Percentiles rank a stretch among this genome's conserved stretches.
phyloP scores from a whole-genome alignment of 805 yeast species.

The Maudiozyma bulderi region DNA sequence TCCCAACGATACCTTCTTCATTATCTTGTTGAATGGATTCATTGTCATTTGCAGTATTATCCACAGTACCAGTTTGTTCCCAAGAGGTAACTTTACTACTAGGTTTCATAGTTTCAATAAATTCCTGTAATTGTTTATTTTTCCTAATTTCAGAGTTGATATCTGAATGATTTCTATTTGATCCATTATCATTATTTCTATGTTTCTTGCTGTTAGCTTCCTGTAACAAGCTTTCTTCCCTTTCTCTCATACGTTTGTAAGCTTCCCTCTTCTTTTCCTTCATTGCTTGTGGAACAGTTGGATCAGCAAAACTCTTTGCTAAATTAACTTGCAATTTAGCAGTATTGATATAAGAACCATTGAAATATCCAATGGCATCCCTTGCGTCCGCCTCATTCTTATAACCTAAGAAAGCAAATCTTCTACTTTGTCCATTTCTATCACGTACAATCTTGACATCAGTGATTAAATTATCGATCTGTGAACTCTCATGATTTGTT shows the following conservation, averaged over 20 bases:
- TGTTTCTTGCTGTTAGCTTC: slow-evolving; percentile 30
- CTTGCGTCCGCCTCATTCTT: slow-evolving; percentile 65
- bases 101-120: slow-evolving; percentile 75
- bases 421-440: slow-evolving; percentile 75
- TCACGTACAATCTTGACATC: slow-evolving; percentile 82
- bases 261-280: slow-evolving; percentile 46
- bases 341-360: slow-evolving; percentile 76
- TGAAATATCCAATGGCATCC: slow-evolving; percentile 64
- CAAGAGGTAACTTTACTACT: slow-evolving; percentile 60
- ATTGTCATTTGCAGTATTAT: slow-evolving; percentile 5
- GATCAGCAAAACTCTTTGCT: slow-evolving; percentile 83
- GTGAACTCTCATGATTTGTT: slow-evolving; percentile 14
- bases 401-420: slow-evolving; percentile 90
- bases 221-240: slow-evolving; percentile 39
- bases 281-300: slow-evolving; percentile 61
- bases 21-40: slow-evolving; percentile 24
- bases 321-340: slow-evolving; percentile 65
- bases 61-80: slow-evolving; percentile 33
- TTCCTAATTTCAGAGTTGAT: slow-evolving; percentile 54
- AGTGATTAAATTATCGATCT: slow-evolving; percentile 50
- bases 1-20: slow-evolving; percentile 28
- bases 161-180: slow-evolving; percentile 11
- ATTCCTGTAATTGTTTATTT: slow-evolving; percentile 68
- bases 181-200: slow-evolving; percentile 5
- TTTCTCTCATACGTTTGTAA: slow-evolving; percentile 34